Percentiles rank a stretch among this genome's conserved stretches.
These are phyloP conservation scores for Fraxinus latifolia DNA, from an alignment of 305 asterid species.

Conservation along the genomic window DNA sequence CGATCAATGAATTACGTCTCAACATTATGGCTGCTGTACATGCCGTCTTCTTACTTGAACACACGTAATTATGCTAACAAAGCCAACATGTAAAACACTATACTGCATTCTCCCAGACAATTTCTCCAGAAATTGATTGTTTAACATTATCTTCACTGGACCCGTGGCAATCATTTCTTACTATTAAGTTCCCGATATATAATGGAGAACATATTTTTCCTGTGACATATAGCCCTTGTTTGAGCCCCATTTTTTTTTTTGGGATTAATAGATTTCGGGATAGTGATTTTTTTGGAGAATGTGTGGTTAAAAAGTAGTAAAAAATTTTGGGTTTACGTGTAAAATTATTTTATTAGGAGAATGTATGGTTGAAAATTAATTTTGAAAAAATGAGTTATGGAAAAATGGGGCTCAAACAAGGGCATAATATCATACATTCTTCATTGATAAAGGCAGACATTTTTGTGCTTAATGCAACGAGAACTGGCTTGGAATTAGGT, in stretches of 20 bases:
- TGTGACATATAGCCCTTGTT: background rate
- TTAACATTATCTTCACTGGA: background rate
- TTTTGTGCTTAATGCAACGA: background rate
- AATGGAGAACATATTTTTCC: background rate
- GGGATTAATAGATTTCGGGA: background rate
- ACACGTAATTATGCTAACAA: conserved; percentile 1
- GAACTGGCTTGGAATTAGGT: background rate
- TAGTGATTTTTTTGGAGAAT: background rate
- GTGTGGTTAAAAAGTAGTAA: background rate
- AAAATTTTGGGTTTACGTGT: background rate
- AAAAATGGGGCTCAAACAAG: background rate
- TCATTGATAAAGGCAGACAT: background rate
- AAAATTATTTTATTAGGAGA: background rate
- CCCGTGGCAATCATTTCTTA: background rate
- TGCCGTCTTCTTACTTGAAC: background rate
- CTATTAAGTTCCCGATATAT: background rate
- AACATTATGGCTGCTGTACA: background rate
- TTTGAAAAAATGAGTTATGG: background rate
- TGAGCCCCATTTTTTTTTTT: background rate
- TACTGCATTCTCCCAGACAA: background rate
- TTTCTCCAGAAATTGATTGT: background rate
- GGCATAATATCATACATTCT: background rate
- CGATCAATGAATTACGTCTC: background rate
- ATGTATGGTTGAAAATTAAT: background rate
- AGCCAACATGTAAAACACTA: background rate